These are phyloP conservation scores for Amylostereum areolatum DNA, from an alignment of 1,284 basidiomycete species.

Conservation along the genomic window DNA sequence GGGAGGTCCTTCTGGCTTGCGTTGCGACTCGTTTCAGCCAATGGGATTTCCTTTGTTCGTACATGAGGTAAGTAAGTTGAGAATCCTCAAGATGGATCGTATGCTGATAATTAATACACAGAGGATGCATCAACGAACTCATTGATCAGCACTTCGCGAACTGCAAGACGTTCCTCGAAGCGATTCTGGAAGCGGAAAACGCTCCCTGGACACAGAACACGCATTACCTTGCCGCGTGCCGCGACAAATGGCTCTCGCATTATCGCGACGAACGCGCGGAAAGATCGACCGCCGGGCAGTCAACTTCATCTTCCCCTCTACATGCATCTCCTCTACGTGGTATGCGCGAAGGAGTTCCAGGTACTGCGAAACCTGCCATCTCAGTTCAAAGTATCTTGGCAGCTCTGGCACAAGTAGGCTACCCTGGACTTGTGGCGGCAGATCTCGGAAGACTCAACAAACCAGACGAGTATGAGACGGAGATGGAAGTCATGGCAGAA, in stretches of 20 bases:
- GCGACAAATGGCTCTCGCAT: slow-evolving; percentile 28
- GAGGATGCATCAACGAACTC: slow-evolving; percentile 18
- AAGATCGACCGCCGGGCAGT: neutral
- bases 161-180: slow-evolving; percentile 20
- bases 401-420: slow-evolving; percentile 28
- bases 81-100: neutral
- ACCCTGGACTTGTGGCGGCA: slow-evolving; percentile 21
- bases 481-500: slow-evolving; percentile 45
- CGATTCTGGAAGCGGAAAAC: slow-evolving; percentile 25
- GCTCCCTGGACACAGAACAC: slow-evolving; percentile 34
- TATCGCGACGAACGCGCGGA: slow-evolving; percentile 27
- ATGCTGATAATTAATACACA: slow-evolving; percentile 5
- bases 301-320: neutral
- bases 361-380: too few species aligned
- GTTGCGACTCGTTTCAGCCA: slow-evolving; percentile 23
- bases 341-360: neutral
- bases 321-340: neutral
- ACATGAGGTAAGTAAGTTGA: slow-evolving; percentile 20
- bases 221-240: slow-evolving; percentile 26
- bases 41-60: slow-evolving; percentile 21
- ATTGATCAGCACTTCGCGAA: slow-evolving; percentile 16
- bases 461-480: slow-evolving; percentile 37
- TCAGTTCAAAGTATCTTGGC: slow-evolving; percentile 21
- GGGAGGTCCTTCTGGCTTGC: slow-evolving; percentile 14
- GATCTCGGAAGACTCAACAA: slow-evolving; percentile 34